A percentile compares a stretch with the other conserved stretches of the same genome.
These are phyloP conservation scores for Clonostachys chloroleuca DNA, from an alignment of 2,329 filamentous ascomycete species.

Conservation along the genomic window DNA sequence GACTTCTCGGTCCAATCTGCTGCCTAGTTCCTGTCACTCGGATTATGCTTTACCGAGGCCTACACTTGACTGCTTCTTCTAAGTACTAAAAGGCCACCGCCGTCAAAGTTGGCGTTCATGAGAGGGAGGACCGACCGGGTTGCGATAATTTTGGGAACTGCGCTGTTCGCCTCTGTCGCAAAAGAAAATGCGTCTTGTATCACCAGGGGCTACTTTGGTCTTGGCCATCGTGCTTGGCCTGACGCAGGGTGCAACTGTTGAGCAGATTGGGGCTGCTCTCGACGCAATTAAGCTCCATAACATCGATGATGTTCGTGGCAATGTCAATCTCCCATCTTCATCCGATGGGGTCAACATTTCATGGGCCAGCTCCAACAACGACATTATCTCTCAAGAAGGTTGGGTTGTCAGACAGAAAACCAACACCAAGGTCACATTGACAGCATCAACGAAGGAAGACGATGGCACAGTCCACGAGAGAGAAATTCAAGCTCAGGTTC, in stretches of 20 bases:
- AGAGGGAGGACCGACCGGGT: too few relatives aligned
- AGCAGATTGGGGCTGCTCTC: slow-evolving; percentile 1
- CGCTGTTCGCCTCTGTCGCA: too few relatives aligned
- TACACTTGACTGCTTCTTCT: too few relatives aligned
- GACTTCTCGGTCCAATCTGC: too few relatives aligned
- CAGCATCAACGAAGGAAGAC: slow-evolving; percentile 20
- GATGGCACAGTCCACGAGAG: slow-evolving; percentile 14
- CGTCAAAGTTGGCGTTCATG: too few relatives aligned
- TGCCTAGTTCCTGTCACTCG: too few relatives aligned
- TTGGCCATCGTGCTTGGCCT: neutral
- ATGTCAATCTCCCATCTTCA: slow-evolving; percentile 24
- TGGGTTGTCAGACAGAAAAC: slow-evolving; percentile 22
- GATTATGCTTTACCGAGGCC: too few relatives aligned
- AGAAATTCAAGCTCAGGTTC: slow-evolving; percentile 24
- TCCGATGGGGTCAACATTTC: slow-evolving; percentile 20
- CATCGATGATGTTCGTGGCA: slow-evolving; percentile 28
- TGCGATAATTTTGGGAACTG: too few relatives aligned
- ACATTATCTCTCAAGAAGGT: slow-evolving; percentile 25
- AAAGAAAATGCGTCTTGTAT: too few relatives aligned
- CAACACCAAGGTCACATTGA: slow-evolving; percentile 21
- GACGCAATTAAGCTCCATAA: slow-evolving; percentile 18
- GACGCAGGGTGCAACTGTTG: neutral
- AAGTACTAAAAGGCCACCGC: too few relatives aligned
- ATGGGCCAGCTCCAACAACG: slow-evolving; percentile 25
- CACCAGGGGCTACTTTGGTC: too few relatives aligned